Conservation (phyloP, 768 basidiomycete genomes). For the Tylopilus balloui region DNA sequence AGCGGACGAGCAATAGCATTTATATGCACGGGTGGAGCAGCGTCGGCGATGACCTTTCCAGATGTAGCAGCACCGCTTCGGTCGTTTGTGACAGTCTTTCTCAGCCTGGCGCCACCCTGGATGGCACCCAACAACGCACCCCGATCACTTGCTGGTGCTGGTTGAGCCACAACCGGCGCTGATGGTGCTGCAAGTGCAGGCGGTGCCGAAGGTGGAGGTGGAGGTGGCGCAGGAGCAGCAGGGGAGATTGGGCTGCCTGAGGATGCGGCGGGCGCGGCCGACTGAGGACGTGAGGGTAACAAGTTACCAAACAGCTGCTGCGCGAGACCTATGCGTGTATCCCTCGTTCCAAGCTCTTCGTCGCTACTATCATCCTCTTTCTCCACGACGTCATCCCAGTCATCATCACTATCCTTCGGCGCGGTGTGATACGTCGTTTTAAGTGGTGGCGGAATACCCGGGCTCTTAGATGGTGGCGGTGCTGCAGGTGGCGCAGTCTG, state of each 20-base stretch:
- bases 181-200: slow-evolving; percentile 14
- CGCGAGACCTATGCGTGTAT: slow-evolving; percentile 67
- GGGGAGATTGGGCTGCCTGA: slow-evolving; percentile 26
- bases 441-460: slow-evolving; percentile 40
- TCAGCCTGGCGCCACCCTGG: slow-evolving; percentile 65
- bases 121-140: slow-evolving; percentile 75
- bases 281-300: slow-evolving; percentile 55
- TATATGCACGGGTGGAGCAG: slow-evolving; percentile 66
- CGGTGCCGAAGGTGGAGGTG: slow-evolving; percentile 36
- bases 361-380: slow-evolving; percentile 70
- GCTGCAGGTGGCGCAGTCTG: slow-evolving; percentile 40
- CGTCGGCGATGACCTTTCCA: slow-evolving; percentile 77
- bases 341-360: slow-evolving; percentile 69
- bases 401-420: slow-evolving; percentile 58
- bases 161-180: slow-evolving; percentile 32
- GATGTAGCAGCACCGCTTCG: slow-evolving; percentile 65
- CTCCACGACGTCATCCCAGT: slow-evolving; percentile 84
- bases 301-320: slow-evolving; percentile 73
- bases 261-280: slow-evolving; percentile 39
- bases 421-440: slow-evolving; percentile 62
- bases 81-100: slow-evolving; percentile 78
- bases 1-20: slow-evolving; percentile 43
- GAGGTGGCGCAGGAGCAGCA: slow-evolving; percentile 36
- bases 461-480: slow-evolving; percentile 35
- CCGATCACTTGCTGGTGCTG: slow-evolving; percentile 48